Percentiles rank a stretch among this genome's conserved stretches.
These are phyloP conservation scores for Aspergillus ochraceus DNA, from an alignment of 2,329 filamentous ascomycete species.

Conservation along the genomic window DNA sequence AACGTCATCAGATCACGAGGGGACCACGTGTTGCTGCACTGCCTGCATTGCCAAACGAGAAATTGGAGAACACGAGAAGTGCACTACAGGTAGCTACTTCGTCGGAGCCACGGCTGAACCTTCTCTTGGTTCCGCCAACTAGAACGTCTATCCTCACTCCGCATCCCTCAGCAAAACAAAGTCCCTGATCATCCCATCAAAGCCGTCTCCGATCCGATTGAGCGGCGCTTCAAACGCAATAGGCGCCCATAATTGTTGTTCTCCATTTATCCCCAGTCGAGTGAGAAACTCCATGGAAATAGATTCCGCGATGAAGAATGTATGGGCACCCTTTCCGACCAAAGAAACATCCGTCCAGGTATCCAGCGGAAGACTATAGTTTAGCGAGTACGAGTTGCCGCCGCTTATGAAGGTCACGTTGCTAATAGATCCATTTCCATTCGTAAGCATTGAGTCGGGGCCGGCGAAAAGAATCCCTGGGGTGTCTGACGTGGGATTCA, in stretches of 20 bases:
- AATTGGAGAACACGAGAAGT: background rate
- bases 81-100: background rate
- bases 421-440: slow-evolving; percentile 32
- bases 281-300: background rate
- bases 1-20: background rate
- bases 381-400: slow-evolving; percentile 42
- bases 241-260: background rate
- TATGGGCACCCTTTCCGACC: background rate
- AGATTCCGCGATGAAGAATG: background rate
- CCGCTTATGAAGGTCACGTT: slow-evolving; percentile 42
- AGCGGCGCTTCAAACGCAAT: background rate
- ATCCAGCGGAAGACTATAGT: slow-evolving; percentile 41
- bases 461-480: slow-evolving; percentile 47
- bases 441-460: slow-evolving; percentile 43
- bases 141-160: background rate
- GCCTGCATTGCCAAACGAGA: background rate
- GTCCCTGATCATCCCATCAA: background rate
- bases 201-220: background rate
- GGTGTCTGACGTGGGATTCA: slow-evolving; percentile 34
- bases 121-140: background rate
- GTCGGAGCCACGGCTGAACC: background rate
- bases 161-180: background rate
- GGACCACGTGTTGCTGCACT: background rate
- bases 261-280: background rate
- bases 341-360: slow-evolving; percentile 28